Evolutionary conservation across 2,329 filamentous ascomycete genomes (phyloP).

Genomic region (Fusarium sp.): DNA sequence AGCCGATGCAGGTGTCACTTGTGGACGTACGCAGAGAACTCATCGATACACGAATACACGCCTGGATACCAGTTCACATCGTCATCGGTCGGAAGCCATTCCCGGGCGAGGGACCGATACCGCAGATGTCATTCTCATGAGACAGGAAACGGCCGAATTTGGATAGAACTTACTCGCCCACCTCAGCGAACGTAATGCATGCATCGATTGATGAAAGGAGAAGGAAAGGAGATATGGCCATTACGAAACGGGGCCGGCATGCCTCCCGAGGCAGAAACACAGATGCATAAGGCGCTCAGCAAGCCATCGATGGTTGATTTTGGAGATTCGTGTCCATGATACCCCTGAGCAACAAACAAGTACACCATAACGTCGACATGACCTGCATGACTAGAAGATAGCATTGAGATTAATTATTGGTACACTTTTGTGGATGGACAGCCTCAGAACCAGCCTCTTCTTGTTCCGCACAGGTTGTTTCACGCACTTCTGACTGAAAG

Average conservation of each 20-base stretch:
- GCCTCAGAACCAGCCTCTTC: neutral
- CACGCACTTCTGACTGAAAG: neutral
- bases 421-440: neutral
- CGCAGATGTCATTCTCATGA: slow-evolving; percentile 24
- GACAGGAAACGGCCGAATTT: neutral
- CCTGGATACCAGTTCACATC: slow-evolving; percentile 62
- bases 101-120: slow-evolving; percentile 45
- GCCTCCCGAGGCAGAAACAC: neutral
- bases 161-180: neutral
- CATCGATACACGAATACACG: slow-evolving; percentile 59
- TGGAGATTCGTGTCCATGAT: slow-evolving; percentile 37
- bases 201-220: neutral
- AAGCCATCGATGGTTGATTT: slow-evolving; percentile 17
- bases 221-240: neutral
- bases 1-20: slow-evolving; percentile 56
- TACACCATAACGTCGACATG: slow-evolving; percentile 37
- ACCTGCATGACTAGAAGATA: slow-evolving; percentile 39
- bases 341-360: slow-evolving; percentile 35
- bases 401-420: slow-evolving; percentile 12
- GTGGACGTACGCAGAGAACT: slow-evolving; percentile 63
- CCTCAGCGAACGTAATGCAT: neutral
- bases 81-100: slow-evolving; percentile 65
- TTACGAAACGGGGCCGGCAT: neutral
- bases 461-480: neutral
- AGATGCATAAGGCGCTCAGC: slow-evolving; percentile 9